Evolutionary conservation across 768 basidiomycete genomes (phyloP).

Genomic region (Plicaturopsis crispa): DNA sequence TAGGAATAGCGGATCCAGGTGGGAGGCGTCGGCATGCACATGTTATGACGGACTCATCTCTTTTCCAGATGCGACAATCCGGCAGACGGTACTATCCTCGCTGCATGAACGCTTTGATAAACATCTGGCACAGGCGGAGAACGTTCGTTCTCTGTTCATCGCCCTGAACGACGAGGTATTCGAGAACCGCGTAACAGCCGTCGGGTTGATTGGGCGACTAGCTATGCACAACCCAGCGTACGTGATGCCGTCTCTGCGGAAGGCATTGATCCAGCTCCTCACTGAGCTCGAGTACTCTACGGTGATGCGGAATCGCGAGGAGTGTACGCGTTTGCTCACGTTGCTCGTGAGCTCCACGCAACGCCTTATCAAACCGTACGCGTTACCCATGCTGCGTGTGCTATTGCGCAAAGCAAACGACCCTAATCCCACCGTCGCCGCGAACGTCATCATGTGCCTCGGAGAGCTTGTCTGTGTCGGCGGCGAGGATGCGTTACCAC

Average conservation of each 20-base stretch:
- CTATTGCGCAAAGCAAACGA: slow-evolving; percentile 88
- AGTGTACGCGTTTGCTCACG: slow-evolving; percentile 86
- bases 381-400: slow-evolving; percentile 88
- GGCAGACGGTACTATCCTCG: slow-evolving; percentile 77
- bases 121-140: slow-evolving; percentile 95
- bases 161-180: slow-evolving; percentile 97
- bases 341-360: slow-evolving; percentile 88
- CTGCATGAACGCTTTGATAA: slow-evolving; percentile 94
- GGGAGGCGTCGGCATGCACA: slow-evolving; percentile 2
- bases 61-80: slow-evolving; percentile 65
- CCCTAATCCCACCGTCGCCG: slow-evolving; percentile 77
- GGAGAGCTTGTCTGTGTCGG: slow-evolving; percentile 91
- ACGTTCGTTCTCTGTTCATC: slow-evolving; percentile 95
- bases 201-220: slow-evolving; percentile 85
- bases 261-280: slow-evolving; percentile 90
- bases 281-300: slow-evolving; percentile 97
- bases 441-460: slow-evolving; percentile 88
- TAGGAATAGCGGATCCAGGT: slow-evolving; percentile 97
- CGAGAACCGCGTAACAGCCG: slow-evolving; percentile 87
- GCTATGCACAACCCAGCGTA: slow-evolving; percentile 96
- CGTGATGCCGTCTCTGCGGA: slow-evolving; percentile 95
- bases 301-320: slow-evolving; percentile 80
- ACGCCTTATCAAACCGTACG: slow-evolving; percentile 92
- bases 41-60: background rate
- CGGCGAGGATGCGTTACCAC: slow-evolving; percentile 81